Percentiles rank a stretch among this genome's conserved stretches.
phyloP scores from a whole-genome alignment of 208 protist species.

The Crithidia acanthocephali region DNA sequence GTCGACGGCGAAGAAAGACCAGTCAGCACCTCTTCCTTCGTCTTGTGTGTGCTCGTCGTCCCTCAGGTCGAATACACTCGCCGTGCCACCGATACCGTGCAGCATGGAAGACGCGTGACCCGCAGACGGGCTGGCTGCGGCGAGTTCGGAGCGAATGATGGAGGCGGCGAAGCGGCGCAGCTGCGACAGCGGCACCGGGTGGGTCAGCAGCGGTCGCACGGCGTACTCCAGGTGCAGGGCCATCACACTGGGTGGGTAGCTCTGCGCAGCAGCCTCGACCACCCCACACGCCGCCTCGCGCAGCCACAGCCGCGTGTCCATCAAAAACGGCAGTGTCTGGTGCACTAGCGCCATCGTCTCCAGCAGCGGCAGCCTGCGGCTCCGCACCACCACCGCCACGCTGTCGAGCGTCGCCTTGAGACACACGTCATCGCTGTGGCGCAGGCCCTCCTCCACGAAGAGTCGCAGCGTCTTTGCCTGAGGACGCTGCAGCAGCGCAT shows the following conservation, averaged over 20 bases:
- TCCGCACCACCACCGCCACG: conserved; percentile 44
- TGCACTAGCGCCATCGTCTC: conserved; percentile 69
- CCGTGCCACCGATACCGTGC: not conserved
- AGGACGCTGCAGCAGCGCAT: conserved; percentile 44
- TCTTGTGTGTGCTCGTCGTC: not conserved
- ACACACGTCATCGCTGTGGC: conserved; percentile 42
- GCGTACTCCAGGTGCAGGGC: conserved; percentile 51
- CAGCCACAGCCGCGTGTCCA: conserved; percentile 47
- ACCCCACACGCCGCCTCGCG: conserved; percentile 51
- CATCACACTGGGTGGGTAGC: conserved; percentile 51
- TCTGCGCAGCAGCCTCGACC: conserved; percentile 57
- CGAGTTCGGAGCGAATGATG: conserved; percentile 29
- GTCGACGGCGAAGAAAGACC: not conserved
- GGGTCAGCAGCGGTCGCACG: conserved; percentile 41
- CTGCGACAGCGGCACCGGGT: conserved; percentile 34
- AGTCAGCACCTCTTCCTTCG: not conserved
- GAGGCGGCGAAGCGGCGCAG: conserved; percentile 35
- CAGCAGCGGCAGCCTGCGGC: conserved; percentile 22
- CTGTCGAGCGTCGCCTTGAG: conserved; percentile 51
- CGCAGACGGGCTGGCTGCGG: not conserved
- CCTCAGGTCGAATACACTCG: not conserved
- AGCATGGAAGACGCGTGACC: not conserved
- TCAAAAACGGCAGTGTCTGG: conserved; percentile 51
- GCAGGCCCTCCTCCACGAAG: conserved; percentile 75
- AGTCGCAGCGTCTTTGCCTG: conserved; percentile 59